A percentile compares a stretch with the other conserved stretches of the same genome.
These are phyloP conservation scores for Chaetomiaceae sp. DNA, from an alignment of 2,329 filamentous ascomycete species.

Conservation along the genomic window DNA sequence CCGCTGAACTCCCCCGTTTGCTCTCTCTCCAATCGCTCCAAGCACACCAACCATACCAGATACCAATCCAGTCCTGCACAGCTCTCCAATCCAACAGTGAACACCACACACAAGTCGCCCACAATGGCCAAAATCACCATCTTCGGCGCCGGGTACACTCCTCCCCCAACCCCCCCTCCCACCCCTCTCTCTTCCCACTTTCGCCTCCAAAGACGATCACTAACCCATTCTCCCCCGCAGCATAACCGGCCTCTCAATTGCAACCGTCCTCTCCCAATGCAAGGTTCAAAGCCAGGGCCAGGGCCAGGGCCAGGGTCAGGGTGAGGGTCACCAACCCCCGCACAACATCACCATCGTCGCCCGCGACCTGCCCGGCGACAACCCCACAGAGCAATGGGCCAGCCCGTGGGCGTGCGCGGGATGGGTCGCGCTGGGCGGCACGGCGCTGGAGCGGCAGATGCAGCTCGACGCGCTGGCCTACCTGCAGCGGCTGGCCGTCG, in stretches of 20 bases:
- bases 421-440: slow-evolving; percentile 26
- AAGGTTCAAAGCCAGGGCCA: not conserved
- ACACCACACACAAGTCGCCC: not conserved
- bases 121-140: slow-evolving; percentile 18
- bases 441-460: slow-evolving; percentile 26
- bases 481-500: slow-evolving; percentile 13
- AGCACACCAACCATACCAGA: too few species aligned
- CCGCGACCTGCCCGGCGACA: slow-evolving; percentile 30
- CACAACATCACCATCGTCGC: slow-evolving; percentile 32
- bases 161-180: not conserved
- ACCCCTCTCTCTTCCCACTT: not conserved
- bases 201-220: not conserved
- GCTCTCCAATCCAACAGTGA: too few species aligned
- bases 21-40: too few species aligned
- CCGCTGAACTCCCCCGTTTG: too few species aligned
- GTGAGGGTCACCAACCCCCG: slow-evolving; percentile 8
- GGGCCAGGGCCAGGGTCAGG: too few species aligned
- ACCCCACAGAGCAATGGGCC: slow-evolving; percentile 26
- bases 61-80: not conserved
- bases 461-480: slow-evolving; percentile 24
- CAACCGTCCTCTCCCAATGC: slow-evolving; percentile 25
- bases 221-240: slow-evolving; percentile 1
- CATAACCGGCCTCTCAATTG: slow-evolving; percentile 26
- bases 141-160: slow-evolving; percentile 15
- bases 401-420: slow-evolving; percentile 33